Evolutionary conservation across 768 basidiomycete genomes (phyloP).

Genomic region (Mrakia hoshinonis): DNA sequence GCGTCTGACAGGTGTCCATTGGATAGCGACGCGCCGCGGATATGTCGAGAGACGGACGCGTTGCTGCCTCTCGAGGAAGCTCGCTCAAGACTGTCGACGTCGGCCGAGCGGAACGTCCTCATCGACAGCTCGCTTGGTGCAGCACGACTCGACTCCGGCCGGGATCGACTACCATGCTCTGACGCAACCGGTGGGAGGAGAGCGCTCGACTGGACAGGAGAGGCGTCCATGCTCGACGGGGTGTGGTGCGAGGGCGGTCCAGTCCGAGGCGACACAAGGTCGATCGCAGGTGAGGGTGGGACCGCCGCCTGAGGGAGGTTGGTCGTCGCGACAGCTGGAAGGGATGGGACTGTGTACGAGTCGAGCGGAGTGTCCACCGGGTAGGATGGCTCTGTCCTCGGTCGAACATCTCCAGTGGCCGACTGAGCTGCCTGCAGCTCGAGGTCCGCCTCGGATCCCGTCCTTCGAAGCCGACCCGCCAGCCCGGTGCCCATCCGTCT

Average conservation of each 20-base stretch:
- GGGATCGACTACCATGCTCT: neutral
- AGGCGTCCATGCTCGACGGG: neutral
- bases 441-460: neutral
- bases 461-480: neutral
- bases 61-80: neutral
- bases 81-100: neutral
- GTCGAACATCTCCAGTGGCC: neutral
- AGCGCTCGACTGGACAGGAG: neutral
- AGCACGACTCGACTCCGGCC: neutral
- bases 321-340: neutral
- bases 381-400: neutral
- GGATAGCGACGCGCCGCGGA: neutral
- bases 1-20: neutral
- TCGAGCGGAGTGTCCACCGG: neutral
- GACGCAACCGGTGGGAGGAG: neutral
- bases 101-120: neutral
- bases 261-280: neutral
- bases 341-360: neutral
- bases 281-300: neutral
- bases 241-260: neutral
- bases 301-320: neutral
- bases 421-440: neutral
- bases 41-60: neutral
- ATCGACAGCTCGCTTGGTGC: constrained; percentile 2
- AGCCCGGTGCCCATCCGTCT: neutral